Evolutionary conservation across 2,329 filamentous ascomycete genomes (phyloP), one percentile per base, ranked within the genome.

Genomic region (Coniochaeta prunicola): DNA sequence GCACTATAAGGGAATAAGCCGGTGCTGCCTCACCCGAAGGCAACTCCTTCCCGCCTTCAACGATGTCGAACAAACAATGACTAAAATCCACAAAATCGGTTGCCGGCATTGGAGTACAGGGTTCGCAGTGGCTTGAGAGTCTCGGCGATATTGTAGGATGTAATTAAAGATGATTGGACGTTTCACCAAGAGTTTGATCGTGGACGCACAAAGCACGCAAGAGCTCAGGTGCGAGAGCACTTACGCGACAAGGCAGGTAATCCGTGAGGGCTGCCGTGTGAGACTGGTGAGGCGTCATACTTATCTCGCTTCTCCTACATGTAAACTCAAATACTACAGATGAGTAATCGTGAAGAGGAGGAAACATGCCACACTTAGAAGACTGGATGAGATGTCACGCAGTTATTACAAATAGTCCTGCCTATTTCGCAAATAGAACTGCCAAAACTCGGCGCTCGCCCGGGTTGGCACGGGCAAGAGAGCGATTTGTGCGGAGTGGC

Each of bases 401-500:
- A 4, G 40, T n/a, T n/a, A 24, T 45, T 45, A 45, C 40, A 19
- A 21, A 24, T 45, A n/a, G 4, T 24, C n/a, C 21, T 45, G 40
- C 40, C 19, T 45, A 15, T 21, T 45, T 19, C 19, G 19, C 13
- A 19, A 6, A 13, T 24, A 45, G 31, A 34, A 2, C 13, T 48
- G 28, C 21, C 21, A 26, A 50, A 17, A 30, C 24, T 50, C 45
- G 45, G 45, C 24, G 21, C 26, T 30, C 4, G 10, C 24, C 45
- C 45, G 45, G 8, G 24, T 3, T 13, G 13, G 13, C n/a, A 15
- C n/a, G 45, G 45, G n/a, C 28, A 19, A 26, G 42, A n/a, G 45
- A 26, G 45, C 45, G 45, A 50, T 28, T 50, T 50, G 45, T 50
- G 45, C 45, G 45, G 45, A 50, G 45, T 50, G 45, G 45, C 45